A percentile compares a stretch with the other conserved stretches of the same genome.
Evolutionary conservation across 768 basidiomycete genomes (phyloP).

Genomic region (Mycena albidolilacea): DNA sequence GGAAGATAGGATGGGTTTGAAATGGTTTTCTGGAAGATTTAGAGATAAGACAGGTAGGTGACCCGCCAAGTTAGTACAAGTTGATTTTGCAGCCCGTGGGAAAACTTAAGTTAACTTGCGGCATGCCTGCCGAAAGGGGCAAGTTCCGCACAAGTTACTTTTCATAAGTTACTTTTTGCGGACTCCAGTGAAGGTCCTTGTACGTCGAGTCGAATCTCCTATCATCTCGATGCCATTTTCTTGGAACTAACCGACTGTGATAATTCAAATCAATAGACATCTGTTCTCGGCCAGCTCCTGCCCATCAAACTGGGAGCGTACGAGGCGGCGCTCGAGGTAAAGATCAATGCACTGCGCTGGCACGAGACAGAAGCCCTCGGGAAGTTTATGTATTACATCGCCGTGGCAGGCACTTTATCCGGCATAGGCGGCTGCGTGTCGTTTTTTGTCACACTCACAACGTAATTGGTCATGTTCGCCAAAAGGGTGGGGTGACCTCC

Average conservation of each 20-base stretch:
- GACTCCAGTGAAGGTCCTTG: constrained; percentile 34
- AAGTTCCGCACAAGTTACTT: too few species aligned
- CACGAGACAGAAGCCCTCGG: constrained; percentile 19
- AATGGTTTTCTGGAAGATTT: too few species aligned
- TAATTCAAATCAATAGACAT: constrained; percentile 13
- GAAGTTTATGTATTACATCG: constrained; percentile 14
- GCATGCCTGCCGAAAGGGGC: too few species aligned
- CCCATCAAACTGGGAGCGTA: constrained; percentile 33
- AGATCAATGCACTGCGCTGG: constrained; percentile 22
- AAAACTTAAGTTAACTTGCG: too few species aligned
- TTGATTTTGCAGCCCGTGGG: too few species aligned
- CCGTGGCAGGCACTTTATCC: constrained; percentile 12
- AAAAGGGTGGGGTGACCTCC: constrained; percentile 18
- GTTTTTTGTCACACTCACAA: constrained; percentile 26
- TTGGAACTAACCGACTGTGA: background rate
- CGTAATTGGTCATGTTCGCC: constrained; percentile 14
- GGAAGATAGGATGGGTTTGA: too few species aligned
- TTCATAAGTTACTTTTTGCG: too few species aligned
- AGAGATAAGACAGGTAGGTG: too few species aligned
- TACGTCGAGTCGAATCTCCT: background rate
- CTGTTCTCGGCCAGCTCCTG: constrained; percentile 30
- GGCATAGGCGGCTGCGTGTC: constrained; percentile 16
- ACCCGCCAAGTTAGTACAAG: too few species aligned
- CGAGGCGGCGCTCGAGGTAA: constrained; percentile 3
- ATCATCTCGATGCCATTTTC: too few species aligned